Evolutionary conservation across 352 stramenopile genomes (phyloP).

Genomic region (Phytophthora aleatoria): DNA sequence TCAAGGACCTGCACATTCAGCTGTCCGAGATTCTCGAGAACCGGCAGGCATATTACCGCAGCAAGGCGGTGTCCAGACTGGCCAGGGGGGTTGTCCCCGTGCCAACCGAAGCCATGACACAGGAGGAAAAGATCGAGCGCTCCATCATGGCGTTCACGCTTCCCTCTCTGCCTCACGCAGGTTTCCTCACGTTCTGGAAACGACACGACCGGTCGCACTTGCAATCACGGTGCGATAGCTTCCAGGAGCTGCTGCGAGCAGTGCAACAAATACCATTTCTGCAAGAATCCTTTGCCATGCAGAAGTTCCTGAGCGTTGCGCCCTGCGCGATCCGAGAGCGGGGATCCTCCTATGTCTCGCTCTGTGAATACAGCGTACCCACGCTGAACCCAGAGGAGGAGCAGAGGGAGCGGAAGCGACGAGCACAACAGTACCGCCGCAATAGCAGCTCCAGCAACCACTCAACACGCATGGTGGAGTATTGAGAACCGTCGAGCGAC

Average conservation of each 20-base stretch:
- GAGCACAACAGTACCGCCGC: slow-evolving; percentile 68
- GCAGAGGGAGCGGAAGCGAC: slow-evolving; percentile 72
- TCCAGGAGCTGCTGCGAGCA: slow-evolving; percentile 74
- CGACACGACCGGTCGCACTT: slow-evolving; percentile 80
- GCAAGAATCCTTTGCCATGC: slow-evolving; percentile 61
- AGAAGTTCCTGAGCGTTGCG: slow-evolving; percentile 80
- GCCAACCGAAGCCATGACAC: slow-evolving; percentile 16
- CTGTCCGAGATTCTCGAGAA: slow-evolving; percentile 73
- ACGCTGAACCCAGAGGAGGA: slow-evolving; percentile 69
- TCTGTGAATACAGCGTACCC: slow-evolving; percentile 77
- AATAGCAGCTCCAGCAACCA: slow-evolving; percentile 73
- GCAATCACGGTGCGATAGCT: slow-evolving; percentile 69
- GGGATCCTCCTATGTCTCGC: slow-evolving; percentile 83
- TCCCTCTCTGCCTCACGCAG: slow-evolving; percentile 71
- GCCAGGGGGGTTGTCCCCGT: slow-evolving; percentile 16
- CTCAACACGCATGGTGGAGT: slow-evolving; percentile 52
- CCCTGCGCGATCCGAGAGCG: slow-evolving; percentile 69
- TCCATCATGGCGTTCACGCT: slow-evolving; percentile 66
- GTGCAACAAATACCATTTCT: slow-evolving; percentile 72
- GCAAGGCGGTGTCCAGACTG: slow-evolving; percentile 30
- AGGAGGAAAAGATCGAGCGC: slow-evolving; percentile 52
- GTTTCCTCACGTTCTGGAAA: slow-evolving; percentile 81
- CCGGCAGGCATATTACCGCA: slow-evolving; percentile 61
- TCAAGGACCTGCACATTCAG: slow-evolving; percentile 76
- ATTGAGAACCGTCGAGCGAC: slow-evolving; percentile 29